phyloP scores from a whole-genome alignment of 2,329 filamentous ascomycete species.

The Cercospora berteroae region DNA sequence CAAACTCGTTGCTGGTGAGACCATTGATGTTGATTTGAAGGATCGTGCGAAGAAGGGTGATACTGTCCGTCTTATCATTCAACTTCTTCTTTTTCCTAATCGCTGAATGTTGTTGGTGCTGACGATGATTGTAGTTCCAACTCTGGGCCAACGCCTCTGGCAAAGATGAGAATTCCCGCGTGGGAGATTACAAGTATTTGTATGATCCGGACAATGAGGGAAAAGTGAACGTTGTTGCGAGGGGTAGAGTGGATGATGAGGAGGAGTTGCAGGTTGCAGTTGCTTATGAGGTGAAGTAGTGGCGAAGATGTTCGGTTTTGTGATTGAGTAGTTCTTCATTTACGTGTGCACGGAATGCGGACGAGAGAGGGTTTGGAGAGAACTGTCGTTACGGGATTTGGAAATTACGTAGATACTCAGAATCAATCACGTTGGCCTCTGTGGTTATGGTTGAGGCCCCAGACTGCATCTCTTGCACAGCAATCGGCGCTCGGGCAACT shows the following conservation, averaged over 20 bases:
- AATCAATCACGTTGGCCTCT: no score
- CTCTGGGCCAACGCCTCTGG: neutral
- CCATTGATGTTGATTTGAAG: neutral
- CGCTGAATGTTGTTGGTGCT: no score
- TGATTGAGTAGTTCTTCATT: no score
- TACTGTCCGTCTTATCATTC: no score
- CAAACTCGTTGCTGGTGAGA: neutral
- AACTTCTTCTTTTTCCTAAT: no score
- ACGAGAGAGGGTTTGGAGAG: no score
- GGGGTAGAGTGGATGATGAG: neutral
- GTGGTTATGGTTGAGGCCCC: no score
- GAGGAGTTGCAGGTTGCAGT: neutral
- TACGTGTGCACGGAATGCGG: no score
- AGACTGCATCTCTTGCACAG: no score
- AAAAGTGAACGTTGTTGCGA: neutral
- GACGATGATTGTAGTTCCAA: neutral
- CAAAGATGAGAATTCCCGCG: neutral
- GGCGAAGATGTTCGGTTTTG: no score
- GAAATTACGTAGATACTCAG: no score
- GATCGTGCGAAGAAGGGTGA: neutral
- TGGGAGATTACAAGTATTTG: neutral
- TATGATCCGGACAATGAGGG: neutral
- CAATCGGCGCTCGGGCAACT: neutral
- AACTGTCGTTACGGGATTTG: no score
- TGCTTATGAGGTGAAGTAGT: constrained; percentile 1